These are phyloP conservation scores for Leccinum ochraceum DNA, from an alignment of 768 basidiomycete genomes.

Conservation along the genomic window DNA sequence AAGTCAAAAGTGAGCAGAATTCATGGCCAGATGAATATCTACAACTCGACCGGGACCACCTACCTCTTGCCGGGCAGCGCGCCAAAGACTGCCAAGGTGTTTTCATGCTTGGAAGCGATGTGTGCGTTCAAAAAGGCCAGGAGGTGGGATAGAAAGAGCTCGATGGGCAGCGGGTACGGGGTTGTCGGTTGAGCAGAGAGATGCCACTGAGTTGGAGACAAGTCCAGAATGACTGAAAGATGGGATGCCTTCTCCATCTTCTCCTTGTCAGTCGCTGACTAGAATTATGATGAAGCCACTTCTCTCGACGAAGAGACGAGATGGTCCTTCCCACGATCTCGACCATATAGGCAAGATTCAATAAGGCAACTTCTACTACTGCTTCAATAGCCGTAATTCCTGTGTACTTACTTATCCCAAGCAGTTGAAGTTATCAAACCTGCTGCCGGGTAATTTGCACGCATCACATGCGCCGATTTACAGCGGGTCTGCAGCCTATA, in stretches of 20 bases:
- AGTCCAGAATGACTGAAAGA: constrained; percentile 82
- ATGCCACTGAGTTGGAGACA: constrained; percentile 87
- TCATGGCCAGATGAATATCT: background rate
- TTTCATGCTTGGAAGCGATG: constrained; percentile 88
- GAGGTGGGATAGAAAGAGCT: constrained; percentile 78
- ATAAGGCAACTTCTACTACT: too few species aligned
- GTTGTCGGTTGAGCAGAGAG: constrained; percentile 55
- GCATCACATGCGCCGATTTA: too few species aligned
- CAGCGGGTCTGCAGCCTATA: too few species aligned
- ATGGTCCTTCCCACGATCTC: too few species aligned
- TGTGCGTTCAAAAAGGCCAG: constrained; percentile 93
- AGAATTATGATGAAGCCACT: too few species aligned
- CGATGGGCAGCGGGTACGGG: constrained; percentile 58
- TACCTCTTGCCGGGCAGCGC: constrained; percentile 86
- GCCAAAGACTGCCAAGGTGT: constrained; percentile 88
- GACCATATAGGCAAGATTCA: too few species aligned
- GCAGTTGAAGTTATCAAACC: too few species aligned
- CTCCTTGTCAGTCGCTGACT: too few species aligned
- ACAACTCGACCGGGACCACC: constrained; percentile 13
- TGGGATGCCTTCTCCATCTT: constrained; percentile 56
- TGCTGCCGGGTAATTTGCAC: too few species aligned
- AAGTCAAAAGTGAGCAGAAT: background rate
- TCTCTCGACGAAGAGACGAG: too few species aligned
- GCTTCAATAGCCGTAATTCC: too few species aligned
- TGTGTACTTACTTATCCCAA: too few species aligned